These are phyloP conservation scores for Fusarium albosuccineum DNA, from an alignment of 2,329 filamentous ascomycete species.

Conservation along the genomic window DNA sequence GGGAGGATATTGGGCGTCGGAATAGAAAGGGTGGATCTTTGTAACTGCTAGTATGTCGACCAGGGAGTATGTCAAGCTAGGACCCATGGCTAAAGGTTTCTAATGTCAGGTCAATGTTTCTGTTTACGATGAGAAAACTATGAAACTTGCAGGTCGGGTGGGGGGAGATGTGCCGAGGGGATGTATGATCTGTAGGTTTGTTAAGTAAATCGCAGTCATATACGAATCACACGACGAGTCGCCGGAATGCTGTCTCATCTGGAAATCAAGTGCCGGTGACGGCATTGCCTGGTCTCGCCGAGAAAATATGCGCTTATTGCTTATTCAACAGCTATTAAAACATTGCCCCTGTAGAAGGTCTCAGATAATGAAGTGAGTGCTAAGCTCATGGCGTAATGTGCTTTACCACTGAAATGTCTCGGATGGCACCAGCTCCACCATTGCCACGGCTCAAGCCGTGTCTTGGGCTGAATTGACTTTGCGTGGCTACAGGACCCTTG, in stretches of 20 bases:
- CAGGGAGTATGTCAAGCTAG: conserved; percentile 41
- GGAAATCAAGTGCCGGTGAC: not conserved
- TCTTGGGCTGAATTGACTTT: not conserved
- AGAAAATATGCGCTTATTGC: not conserved
- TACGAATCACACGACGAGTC: not conserved
- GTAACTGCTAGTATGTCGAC: conserved; percentile 51
- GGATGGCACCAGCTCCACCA: not conserved
- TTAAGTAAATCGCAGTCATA: not conserved
- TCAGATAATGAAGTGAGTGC: not conserved
- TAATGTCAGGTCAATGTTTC: not conserved
- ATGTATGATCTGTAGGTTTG: not conserved
- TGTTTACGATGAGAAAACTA: not conserved
- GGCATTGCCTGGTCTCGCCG: not conserved
- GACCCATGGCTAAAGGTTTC: conserved; percentile 15
- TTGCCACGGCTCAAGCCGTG: not conserved
- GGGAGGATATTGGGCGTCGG: conserved; percentile 49
- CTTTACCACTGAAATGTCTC: not conserved
- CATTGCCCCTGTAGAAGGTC: not conserved
- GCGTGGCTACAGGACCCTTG: too few relatives aligned
- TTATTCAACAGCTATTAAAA: not conserved
- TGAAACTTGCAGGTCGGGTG: not conserved
- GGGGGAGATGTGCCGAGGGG: not conserved
- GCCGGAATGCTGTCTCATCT: not conserved
- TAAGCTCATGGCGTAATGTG: not conserved
- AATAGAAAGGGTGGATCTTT: conserved; percentile 54